These are phyloP conservation scores for Paramecium sexaurelia DNA, from an alignment of 73 alveolate species.

Conservation along the genomic window DNA sequence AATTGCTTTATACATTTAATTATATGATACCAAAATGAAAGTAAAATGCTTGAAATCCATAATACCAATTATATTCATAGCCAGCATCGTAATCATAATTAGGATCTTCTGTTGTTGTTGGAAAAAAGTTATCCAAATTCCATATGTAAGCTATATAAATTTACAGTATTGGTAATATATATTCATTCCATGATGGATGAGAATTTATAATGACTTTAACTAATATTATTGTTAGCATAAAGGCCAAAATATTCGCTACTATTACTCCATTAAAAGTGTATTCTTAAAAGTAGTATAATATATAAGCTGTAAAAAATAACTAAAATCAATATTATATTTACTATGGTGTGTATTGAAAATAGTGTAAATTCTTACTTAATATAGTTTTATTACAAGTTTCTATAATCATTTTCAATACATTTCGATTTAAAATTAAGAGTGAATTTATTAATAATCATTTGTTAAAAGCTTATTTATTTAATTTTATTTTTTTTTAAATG, in stretches of 20 bases:
- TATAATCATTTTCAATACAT: background rate
- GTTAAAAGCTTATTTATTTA: background rate
- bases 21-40: background rate
- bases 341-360: background rate
- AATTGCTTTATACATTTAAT: background rate
- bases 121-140: background rate
- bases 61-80: background rate
- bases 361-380: background rate
- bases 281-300: background rate
- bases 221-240: background rate
- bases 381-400: background rate
- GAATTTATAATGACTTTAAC: background rate
- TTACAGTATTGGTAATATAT: background rate
- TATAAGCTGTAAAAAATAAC: background rate
- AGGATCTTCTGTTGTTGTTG: background rate
- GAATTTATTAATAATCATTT: background rate
- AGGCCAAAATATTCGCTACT: background rate
- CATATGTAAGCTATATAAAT: background rate
- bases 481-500: background rate
- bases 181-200: slow-evolving; percentile 12
- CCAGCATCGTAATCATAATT: background rate
- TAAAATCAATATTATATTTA: background rate
- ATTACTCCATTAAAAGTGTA: background rate
- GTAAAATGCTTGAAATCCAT: background rate
- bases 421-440: background rate